phyloP scores from a whole-genome alignment of 1,284 basidiomycete genomes.

The Omphalotus olearius region DNA sequence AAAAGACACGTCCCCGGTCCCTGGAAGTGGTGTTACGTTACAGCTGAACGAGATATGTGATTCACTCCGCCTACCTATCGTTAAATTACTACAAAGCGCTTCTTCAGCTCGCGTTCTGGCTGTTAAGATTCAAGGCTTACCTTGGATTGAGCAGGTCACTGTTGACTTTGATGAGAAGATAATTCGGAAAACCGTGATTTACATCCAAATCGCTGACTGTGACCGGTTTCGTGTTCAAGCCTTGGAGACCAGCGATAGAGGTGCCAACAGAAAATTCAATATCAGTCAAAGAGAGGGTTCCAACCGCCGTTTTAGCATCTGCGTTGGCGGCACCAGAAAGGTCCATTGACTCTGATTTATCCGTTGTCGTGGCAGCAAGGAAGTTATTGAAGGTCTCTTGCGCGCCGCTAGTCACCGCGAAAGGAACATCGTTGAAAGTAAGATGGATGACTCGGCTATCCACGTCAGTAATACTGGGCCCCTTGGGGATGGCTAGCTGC shows the following conservation, averaged over 20 bases:
- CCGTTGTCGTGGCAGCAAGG: constrained; percentile 60
- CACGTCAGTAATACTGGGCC: constrained; percentile 61
- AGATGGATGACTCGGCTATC: constrained; percentile 59
- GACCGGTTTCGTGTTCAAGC: constrained; percentile 58
- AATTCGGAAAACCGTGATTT: constrained; percentile 63
- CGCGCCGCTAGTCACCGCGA: constrained; percentile 49
- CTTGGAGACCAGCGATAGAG: constrained; percentile 63
- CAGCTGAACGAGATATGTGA: not conserved
- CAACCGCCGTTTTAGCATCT: constrained; percentile 67
- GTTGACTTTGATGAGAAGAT: constrained; percentile 67
- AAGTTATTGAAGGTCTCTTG: constrained; percentile 61
- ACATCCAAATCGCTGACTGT: constrained; percentile 64
- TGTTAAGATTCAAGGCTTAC: constrained; percentile 26
- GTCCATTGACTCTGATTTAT: constrained; percentile 44
- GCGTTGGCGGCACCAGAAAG: constrained; percentile 59
- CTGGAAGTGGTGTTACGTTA: constrained; percentile 24
- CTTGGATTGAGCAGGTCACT: constrained; percentile 60
- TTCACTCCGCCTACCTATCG: constrained; percentile 43
- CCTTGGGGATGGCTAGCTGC: constrained; percentile 58
- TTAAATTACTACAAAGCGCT: constrained; percentile 51
- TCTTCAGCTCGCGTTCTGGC: not conserved
- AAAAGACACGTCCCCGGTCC: constrained; percentile 65
- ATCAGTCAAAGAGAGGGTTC: constrained; percentile 54
- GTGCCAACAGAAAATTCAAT: constrained; percentile 67
- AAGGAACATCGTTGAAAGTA: constrained; percentile 58